Evolutionary conservation across 2,329 filamentous ascomycete genomes (phyloP).

Genomic region (Fusarium devonianum): DNA sequence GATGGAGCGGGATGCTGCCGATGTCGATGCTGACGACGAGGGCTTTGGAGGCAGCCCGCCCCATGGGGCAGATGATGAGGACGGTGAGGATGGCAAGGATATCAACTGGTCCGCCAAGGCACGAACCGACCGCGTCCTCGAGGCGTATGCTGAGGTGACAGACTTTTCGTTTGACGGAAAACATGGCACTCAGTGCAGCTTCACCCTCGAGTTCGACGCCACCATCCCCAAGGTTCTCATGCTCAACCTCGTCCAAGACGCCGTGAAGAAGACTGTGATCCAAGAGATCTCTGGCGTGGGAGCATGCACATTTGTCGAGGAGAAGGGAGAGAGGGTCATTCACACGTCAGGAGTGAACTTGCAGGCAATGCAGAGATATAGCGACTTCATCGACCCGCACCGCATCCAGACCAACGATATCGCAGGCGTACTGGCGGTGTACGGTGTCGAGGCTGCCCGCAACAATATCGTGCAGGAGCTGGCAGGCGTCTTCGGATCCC

Average conservation of each 20-base stretch:
- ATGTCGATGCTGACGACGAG: constrained; percentile 62
- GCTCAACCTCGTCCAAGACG: constrained; percentile 86
- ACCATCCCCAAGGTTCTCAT: constrained; percentile 89
- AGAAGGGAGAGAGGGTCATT: constrained; percentile 66
- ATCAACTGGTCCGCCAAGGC: constrained; percentile 52
- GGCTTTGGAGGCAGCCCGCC: constrained; percentile 60
- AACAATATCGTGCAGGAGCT: constrained; percentile 88
- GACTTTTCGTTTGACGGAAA: constrained; percentile 82
- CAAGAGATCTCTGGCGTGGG: constrained; percentile 84
- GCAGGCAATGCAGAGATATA: constrained; percentile 86
- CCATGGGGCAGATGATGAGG: constrained; percentile 48
- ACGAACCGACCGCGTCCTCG: constrained; percentile 70
- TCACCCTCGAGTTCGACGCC: constrained; percentile 84
- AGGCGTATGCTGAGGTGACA: constrained; percentile 70
- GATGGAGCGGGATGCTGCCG: constrained; percentile 66
- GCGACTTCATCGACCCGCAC: constrained; percentile 85
- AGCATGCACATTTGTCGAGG: constrained; percentile 69
- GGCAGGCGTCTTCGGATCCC: constrained; percentile 81
- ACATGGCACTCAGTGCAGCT: constrained; percentile 75
- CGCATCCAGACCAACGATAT: constrained; percentile 93
- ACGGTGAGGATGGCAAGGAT: constrained; percentile 50
- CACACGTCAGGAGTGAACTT: constrained; percentile 88
- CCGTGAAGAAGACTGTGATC: constrained; percentile 79
- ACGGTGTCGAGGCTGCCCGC: constrained; percentile 93
- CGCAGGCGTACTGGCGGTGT: constrained; percentile 80